Base-by-base conservation (phyloP, 768 basidiomycete species). In the Suillus spraguei region DNA sequence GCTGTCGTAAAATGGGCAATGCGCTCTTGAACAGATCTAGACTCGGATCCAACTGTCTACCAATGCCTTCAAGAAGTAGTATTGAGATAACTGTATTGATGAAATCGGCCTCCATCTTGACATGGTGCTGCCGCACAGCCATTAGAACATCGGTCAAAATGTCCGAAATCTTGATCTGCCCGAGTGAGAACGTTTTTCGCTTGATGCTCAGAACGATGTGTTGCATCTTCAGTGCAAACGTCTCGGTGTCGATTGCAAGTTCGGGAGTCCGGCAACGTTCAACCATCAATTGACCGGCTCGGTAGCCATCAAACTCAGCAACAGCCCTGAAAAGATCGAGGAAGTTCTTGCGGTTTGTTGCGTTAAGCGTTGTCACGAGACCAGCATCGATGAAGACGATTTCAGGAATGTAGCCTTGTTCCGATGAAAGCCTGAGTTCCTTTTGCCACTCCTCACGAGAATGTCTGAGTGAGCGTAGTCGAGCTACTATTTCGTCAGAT, bases 81-180 rank as follows among this genome's bases (percentile, higher is more conserved):
- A 98, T 94, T 11, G 92, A 93, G 64, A 99, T 91, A 64, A 99
- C 95, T 0, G 97, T 99, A 76, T 99, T 99, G 72, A 99, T 89
- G 72, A 99, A 99, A 75, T 99, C 97, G 16, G 90, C 95, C 78
- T 99, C 97, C 89, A 99, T 92, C 81, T 94, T 98, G 66, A 99
- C 97, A 72, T 97, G 97, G 75, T 98, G 96, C 67, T 85, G 82
- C 63, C 95, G 81, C 4, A 99, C 96, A 39, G 89, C 87, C 69
- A 80, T 88, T 56, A 99, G 79, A 9, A 99, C 97, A 66, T 97
- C 92, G 4, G 86, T 91, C 36, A 99, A 79, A 65, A 99, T 87
- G 74, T 99, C 96, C 35, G 92, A 90, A 61, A 99, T 97, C 75
- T 92, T 94, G 78, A 99, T 94, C 74, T 94, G 89, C n/a, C 94